A percentile compares a stretch with the other conserved stretches of the same genome.
These are phyloP conservation scores for Cercospora zeina DNA, from an alignment of 2,329 filamentous ascomycete species.

Conservation along the genomic window DNA sequence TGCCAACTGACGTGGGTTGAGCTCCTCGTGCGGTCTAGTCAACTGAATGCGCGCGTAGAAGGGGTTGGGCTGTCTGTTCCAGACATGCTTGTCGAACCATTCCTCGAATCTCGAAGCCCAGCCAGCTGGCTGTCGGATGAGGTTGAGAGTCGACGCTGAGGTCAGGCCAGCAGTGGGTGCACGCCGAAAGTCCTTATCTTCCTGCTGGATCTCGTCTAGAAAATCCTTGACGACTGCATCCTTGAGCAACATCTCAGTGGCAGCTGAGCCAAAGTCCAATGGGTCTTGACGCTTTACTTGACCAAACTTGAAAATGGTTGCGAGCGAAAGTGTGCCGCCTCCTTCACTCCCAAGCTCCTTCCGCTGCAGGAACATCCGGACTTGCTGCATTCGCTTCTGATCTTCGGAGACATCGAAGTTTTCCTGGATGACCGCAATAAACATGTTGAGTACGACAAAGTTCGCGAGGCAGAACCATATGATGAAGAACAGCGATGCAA, in stretches of 20 bases:
- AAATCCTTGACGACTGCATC: conserved; percentile 95
- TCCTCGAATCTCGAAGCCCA: conserved; percentile 32
- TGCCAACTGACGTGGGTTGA: conserved; percentile 85
- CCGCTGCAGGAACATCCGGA: conserved; percentile 88
- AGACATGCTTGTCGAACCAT: conserved; percentile 34
- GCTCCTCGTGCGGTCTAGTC: conserved; percentile 68
- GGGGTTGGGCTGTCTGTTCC: conserved; percentile 74
- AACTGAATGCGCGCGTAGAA: conserved; percentile 85
- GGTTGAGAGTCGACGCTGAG: conserved; percentile 23
- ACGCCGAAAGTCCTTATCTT: conserved; percentile 23
- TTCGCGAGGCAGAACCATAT: conserved; percentile 95
- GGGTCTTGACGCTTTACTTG: conserved; percentile 72
- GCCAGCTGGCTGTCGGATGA: conserved; percentile 26
- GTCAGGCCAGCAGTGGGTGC: conserved; percentile 23
- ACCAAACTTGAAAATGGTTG: conserved; percentile 62
- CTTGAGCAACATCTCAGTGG: conserved; percentile 94
- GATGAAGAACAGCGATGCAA: conserved; percentile 85
- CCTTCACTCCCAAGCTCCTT: conserved; percentile 73
- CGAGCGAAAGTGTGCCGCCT: conserved; percentile 71
- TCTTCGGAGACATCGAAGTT: conserved; percentile 99
- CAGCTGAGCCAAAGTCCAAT: conserved; percentile 85
- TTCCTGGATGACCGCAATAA: conserved; percentile 99
- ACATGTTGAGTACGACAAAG: conserved; percentile 98
- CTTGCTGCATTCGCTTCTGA: conserved; percentile 94
- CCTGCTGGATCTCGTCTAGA: conserved; percentile 66